A percentile compares a stretch with the other conserved stretches of the same genome.
Conservation (phyloP, 257 asterid species). For the Galeopsis tetrahit region DNA sequence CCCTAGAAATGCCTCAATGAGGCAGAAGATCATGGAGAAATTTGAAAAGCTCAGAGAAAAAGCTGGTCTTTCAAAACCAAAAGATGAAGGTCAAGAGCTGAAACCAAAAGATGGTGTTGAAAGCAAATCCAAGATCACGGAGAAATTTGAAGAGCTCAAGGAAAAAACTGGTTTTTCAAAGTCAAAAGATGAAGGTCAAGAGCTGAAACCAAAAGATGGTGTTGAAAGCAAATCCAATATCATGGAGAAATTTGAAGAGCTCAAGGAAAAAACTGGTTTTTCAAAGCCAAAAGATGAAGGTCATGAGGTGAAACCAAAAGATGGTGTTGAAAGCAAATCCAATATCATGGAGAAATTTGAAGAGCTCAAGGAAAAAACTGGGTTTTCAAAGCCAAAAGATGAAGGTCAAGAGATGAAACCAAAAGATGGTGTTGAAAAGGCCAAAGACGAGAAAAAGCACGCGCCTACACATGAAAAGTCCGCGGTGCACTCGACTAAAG, state of each 20-base stretch:
- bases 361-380: constrained; percentile 44
- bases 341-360: constrained; percentile 46
- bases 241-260: constrained; percentile 45
- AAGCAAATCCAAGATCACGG: constrained; percentile 38
- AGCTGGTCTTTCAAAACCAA: constrained; percentile 43
- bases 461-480: constrained; percentile 19
- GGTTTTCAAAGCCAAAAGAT: constrained; percentile 39
- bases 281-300: constrained; percentile 41
- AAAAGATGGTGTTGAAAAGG: constrained; percentile 31
- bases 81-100: constrained; percentile 40
- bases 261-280: constrained; percentile 45
- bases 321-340: constrained; percentile 30
- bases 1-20: constrained; percentile 48
- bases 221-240: constrained; percentile 30
- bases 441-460: constrained; percentile 24
- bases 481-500: constrained; percentile 27
- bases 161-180: constrained; percentile 42
- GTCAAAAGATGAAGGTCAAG: constrained; percentile 41
- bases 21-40: constrained; percentile 54
- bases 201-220: constrained; percentile 39
- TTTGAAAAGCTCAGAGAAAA: constrained; percentile 44
- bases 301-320: constrained; percentile 39
- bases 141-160: constrained; percentile 47
- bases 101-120: constrained; percentile 35
- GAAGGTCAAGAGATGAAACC: constrained; percentile 42